Evolutionary conservation across 805 yeast genomes (phyloP).

Genomic region (Pichia heedii): DNA sequence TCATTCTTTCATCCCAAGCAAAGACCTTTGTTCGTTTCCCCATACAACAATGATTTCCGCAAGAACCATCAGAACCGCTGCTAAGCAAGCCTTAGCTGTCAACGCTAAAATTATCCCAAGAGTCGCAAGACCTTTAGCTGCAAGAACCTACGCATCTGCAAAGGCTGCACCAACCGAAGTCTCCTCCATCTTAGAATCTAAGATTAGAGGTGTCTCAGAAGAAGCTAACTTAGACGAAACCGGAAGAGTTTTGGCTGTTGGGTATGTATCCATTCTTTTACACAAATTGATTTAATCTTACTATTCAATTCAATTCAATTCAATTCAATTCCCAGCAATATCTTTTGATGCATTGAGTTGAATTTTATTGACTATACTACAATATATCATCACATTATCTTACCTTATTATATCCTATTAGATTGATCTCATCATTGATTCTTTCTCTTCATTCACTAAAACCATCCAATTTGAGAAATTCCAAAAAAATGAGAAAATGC

Average conservation of each 20-base stretch:
- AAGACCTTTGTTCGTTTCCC: constrained; percentile 1
- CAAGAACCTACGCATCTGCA: constrained; percentile 84
- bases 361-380: no score
- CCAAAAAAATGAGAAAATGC: no score
- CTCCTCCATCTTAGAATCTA: constrained; percentile 96
- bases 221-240: constrained; percentile 98
- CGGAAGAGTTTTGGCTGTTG: constrained; percentile 98
- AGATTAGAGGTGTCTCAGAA: constrained; percentile 97
- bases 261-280: constrained; percentile 44
- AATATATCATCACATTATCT: no score
- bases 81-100: constrained; percentile 62
- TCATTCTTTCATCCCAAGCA: not conserved
- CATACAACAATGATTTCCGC: constrained; percentile 59
- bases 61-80: constrained; percentile 81
- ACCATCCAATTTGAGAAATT: no score
- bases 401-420: no score
- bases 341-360: no score
- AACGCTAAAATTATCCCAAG: constrained; percentile 38
- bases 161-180: constrained; percentile 99
- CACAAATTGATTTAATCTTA: no score
- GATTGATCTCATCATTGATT: no score
- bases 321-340: not conserved
- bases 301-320: not conserved
- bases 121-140: constrained; percentile 58
- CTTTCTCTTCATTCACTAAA: no score